Conservation (phyloP, 83 land plant genomes). For the Picea abies region DNA sequence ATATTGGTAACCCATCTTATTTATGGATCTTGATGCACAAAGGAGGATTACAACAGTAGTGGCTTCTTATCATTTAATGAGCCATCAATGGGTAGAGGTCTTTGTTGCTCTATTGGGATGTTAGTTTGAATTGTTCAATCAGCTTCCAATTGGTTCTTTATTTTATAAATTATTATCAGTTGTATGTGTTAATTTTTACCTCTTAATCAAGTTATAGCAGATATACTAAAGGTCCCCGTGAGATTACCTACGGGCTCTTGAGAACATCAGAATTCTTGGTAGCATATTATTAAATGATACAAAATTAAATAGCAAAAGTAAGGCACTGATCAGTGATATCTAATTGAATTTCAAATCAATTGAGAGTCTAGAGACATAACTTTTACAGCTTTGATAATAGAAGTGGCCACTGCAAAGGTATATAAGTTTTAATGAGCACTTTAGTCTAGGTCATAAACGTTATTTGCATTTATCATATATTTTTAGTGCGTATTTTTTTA, state of each 20-base stretch:
- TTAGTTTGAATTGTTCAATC: not conserved
- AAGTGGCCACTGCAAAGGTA: not conserved
- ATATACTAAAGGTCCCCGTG: not conserved
- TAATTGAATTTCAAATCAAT: not conserved
- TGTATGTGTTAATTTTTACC: not conserved
- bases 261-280: not conserved
- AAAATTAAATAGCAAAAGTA: not conserved
- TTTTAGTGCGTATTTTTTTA: no score
- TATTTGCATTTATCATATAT: no score
- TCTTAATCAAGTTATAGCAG: not conserved
- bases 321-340: not conserved
- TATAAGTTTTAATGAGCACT: not conserved
- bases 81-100: not conserved
- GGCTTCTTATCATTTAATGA: not conserved
- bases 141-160: not conserved
- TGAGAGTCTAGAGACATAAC: not conserved
- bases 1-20: no score
- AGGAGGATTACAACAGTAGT: not conserved
- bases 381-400: not conserved
- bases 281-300: not conserved
- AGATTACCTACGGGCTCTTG: not conserved
- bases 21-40: not conserved
- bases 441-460: no score
- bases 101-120: not conserved
- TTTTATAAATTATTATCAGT: not conserved